A percentile compares a stretch with the other conserved stretches of the same genome.
Conservation (phyloP, 1,284 basidiomycete species). For the Rhodotorula sp. region DNA sequence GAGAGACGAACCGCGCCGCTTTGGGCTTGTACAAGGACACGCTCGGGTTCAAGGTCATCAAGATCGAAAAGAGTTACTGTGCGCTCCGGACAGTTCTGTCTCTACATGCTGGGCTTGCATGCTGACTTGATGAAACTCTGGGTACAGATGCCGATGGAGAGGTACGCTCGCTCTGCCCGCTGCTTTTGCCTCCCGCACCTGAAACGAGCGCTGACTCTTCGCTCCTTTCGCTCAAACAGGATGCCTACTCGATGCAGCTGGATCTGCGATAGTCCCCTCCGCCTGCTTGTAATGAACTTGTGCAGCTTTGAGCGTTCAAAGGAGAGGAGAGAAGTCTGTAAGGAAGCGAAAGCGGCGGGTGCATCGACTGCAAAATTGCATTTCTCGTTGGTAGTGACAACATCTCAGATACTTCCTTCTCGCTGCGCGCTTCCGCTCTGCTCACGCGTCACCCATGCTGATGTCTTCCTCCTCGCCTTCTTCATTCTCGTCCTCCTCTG, state of each 20-base stretch:
- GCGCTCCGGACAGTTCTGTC: neutral
- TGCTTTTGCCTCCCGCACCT: constrained; percentile 12
- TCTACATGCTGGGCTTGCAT: constrained; percentile 5
- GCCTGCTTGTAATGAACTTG: neutral
- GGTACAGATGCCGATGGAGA: constrained; percentile 52
- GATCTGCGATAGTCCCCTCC: neutral
- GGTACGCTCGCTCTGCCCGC: constrained; percentile 50
- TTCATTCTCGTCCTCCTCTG: neutral
- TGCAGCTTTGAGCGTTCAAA: neutral
- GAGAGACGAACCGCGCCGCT: constrained; percentile 82
- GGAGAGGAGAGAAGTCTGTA: neutral
- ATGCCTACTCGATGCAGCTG: constrained; percentile 36
- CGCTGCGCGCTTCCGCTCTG: too few relatives aligned
- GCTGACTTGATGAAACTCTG: too few relatives aligned
- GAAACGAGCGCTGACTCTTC: neutral
- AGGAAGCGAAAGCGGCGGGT: neutral
- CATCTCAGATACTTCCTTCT: too few relatives aligned
- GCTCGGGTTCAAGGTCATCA: constrained; percentile 72
- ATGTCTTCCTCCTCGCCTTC: constrained; percentile 31
- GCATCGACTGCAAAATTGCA: neutral
- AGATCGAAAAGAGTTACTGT: constrained; percentile 74
- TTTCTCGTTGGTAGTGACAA: neutral
- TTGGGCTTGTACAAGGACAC: constrained; percentile 77
- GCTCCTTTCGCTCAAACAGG: neutral
- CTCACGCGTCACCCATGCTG: constrained; percentile 7